These are phyloP conservation scores for Diaporthe helianthi DNA, from an alignment of 2,329 filamentous ascomycete species.

Conservation along the genomic window DNA sequence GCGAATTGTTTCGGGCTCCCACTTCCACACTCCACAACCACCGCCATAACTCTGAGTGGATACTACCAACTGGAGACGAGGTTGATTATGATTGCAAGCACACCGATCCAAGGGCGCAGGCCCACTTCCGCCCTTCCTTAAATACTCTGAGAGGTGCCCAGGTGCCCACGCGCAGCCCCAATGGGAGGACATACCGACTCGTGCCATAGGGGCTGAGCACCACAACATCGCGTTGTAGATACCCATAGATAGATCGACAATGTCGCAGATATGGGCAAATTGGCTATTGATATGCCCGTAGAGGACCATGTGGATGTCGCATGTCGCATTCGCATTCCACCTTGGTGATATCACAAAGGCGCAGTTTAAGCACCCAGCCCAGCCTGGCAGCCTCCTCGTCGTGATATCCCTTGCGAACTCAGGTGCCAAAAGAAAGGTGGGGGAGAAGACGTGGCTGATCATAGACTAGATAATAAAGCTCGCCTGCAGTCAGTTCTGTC, in stretches of 20 bases:
- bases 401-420: not conserved
- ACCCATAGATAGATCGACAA: conserved; percentile 20
- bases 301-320: not conserved
- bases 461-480: conserved; percentile 6
- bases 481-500: not conserved
- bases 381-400: not conserved
- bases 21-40: not conserved
- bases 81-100: conserved; percentile 12
- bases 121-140: not conserved
- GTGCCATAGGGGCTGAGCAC: conserved; percentile 10
- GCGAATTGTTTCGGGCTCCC: conserved; percentile 14
- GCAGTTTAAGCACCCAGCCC: not conserved
- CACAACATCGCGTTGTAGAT: conserved; percentile 10
- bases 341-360: conserved; percentile 11
- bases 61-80: conserved; percentile 3
- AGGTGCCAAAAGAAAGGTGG: not conserved
- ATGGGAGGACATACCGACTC: conserved; percentile 12
- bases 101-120: not conserved
- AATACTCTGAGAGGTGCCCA: too few relatives aligned
- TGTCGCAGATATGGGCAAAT: conserved; percentile 18
- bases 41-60: not conserved
- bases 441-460: not conserved
- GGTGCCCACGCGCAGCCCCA: conserved; percentile 17
- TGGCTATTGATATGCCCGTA: conserved; percentile 3
- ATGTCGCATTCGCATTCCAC: conserved; percentile 7